Base-by-base conservation (phyloP, 768 basidiomycete genomes). In the Agaricus blazei region DNA sequence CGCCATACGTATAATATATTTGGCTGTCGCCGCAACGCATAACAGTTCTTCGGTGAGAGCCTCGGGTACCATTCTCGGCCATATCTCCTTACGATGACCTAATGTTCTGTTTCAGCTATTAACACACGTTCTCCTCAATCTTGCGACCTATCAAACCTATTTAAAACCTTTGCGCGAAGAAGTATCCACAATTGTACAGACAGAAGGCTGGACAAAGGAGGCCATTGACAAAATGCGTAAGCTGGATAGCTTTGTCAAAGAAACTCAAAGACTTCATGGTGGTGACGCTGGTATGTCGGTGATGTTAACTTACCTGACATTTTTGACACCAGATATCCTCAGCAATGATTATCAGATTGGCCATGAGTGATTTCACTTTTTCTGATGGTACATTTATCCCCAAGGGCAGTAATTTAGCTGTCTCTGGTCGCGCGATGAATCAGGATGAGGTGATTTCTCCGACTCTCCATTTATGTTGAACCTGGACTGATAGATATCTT, bases 161-260 rank as follows among this genome's bases (percentile, higher is more conserved):
- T 38, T 73, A 3, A 48, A 71, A 44, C 67, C 70, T 11, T 61
- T 79, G 49, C 66, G 73, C 14, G 70, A 73, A 23, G 77, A 80
- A 52, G 61, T 77, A 14, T 66, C 68, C 19, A 48, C 51, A 7
- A 59, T 65, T 7, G 51, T 74, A 5, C 46, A 52, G 1, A 54
- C 64, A 28, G 64, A 64, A 8, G 70, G 69, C 1, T 75, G 70
- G 71, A 70, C 68, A 31, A 68, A 66, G 49, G 37, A 27, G 60
- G 56, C 70, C 53, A 47, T 73, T 24, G 70, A 70, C 7, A 66
- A 68, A 47, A 72, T 81, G 73, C 63, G 58, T 48, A 73, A 69
- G 58, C 46, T 77, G 3, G 80, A 82, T 54, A 81, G 79, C 58
- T 79, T 82, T 61, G 47, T 83, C n/a, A 75, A 72, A 47, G 79